Conservation (phyloP, 345 rosid species). For the Syzygium aromaticum region DNA sequence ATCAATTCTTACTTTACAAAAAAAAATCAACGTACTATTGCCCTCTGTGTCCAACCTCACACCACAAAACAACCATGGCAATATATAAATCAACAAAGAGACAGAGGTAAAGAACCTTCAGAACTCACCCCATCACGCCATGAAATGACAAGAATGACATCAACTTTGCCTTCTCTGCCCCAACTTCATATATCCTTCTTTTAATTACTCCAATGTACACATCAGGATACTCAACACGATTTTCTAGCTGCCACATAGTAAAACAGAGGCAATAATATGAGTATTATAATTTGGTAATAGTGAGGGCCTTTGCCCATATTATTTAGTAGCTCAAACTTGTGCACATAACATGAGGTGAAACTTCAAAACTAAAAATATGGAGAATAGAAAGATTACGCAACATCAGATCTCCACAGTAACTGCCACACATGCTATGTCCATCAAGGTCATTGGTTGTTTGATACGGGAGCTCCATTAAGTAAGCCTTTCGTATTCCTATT, state of each 20-base stretch:
- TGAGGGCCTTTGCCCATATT: not conserved
- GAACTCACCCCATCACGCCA: slow-evolving; percentile 45
- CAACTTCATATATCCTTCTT: slow-evolving; percentile 44
- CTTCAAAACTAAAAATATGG: not conserved
- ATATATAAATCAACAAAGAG: not conserved
- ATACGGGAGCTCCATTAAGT: not conserved
- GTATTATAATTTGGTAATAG: not conserved
- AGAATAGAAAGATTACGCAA: not conserved
- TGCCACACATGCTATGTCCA: not conserved
- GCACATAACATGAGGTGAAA: not conserved
- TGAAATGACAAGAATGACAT: slow-evolving; percentile 50
- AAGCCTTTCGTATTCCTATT: not conserved
- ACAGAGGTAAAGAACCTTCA: not conserved
- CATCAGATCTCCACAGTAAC: not conserved
- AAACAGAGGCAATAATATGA: not conserved
- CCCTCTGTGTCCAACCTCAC: not conserved
- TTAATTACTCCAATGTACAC: slow-evolving; percentile 56
- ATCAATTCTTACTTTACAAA: too few species aligned
- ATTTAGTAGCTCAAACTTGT: not conserved
- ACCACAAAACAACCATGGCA: not conserved
- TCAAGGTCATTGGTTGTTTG: not conserved
- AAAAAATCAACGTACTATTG: not conserved
- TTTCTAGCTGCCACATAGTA: slow-evolving; percentile 34
- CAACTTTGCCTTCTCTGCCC: slow-evolving; percentile 38
- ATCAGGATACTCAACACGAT: slow-evolving; percentile 21